phyloP scores from a whole-genome alignment of 345 rosid species.

The Lumnitzera littorea region DNA sequence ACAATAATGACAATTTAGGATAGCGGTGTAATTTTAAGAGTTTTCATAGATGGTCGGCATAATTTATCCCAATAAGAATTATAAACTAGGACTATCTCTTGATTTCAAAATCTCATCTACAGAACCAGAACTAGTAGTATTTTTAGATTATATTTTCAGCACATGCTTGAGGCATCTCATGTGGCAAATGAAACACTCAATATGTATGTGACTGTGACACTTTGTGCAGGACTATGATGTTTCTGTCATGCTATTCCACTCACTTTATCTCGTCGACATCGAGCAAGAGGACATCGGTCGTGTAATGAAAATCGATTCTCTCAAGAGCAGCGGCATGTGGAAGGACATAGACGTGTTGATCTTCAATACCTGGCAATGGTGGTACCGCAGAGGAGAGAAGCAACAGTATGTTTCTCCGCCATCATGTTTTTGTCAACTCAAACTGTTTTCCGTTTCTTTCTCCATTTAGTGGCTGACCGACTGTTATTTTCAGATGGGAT shows the following conservation, averaged over 20 bases:
- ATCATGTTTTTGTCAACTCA: background rate
- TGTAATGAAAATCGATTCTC: conserved; percentile 51
- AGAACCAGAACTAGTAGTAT: no score
- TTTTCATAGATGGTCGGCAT: no score
- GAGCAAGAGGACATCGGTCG: conserved; percentile 36
- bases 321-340: conserved; percentile 39
- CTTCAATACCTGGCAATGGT: conserved; percentile 74
- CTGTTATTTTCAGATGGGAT: conserved; percentile 63
- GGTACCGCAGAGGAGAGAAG: conserved; percentile 46
- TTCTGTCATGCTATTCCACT: conserved; percentile 27
- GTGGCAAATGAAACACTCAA: no score
- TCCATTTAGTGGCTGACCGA: background rate
- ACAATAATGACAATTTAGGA: no score
- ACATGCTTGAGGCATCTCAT: no score
- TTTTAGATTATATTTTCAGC: no score
- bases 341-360: conserved; percentile 42
- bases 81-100: no score
- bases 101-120: no score
- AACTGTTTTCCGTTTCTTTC: no score
- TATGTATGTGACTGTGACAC: background rate
- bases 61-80: no score
- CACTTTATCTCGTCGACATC: conserved; percentile 42
- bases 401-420: conserved; percentile 39
- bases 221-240: conserved; percentile 41
- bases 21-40: no score